Evolutionary conservation across 2,329 filamentous ascomycete species (phyloP).

Genomic region (Amauroascus niger): DNA sequence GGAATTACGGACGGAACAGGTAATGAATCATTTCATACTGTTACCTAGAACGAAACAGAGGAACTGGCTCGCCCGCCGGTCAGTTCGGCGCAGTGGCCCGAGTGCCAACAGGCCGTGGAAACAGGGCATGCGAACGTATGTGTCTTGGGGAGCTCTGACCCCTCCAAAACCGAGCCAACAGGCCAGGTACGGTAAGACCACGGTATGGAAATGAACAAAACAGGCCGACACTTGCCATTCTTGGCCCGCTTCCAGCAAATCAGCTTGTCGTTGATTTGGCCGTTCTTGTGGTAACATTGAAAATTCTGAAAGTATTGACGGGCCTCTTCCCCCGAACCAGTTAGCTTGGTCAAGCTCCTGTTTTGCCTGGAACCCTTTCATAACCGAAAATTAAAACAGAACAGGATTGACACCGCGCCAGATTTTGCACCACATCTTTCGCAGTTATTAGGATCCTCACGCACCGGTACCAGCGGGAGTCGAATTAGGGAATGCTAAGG

Average conservation of each 20-base stretch:
- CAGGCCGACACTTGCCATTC: not conserved
- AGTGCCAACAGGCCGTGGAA: not conserved
- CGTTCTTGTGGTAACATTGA: not conserved
- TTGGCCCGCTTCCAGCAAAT: not conserved
- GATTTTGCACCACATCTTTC: too few species aligned
- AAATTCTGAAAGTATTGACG: not conserved
- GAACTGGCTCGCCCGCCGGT: not conserved
- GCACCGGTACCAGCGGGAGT: not conserved
- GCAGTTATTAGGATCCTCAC: too few species aligned
- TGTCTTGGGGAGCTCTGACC: not conserved
- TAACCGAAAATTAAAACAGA: constrained; percentile 2
- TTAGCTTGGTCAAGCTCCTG: not conserved
- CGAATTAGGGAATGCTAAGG: not conserved
- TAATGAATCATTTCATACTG: not conserved
- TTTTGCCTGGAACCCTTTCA: not conserved
- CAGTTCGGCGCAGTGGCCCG: constrained; percentile 3
- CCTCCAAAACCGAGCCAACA: not conserved
- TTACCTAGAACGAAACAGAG: not conserved
- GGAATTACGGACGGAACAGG: not conserved
- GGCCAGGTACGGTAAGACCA: constrained; percentile 1
- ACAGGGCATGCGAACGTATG: not conserved
- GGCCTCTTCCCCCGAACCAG: not conserved
- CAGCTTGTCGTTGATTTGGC: not conserved
- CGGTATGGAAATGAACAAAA: not conserved
- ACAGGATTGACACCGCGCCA: not conserved